A percentile compares a stretch with the other conserved stretches of the same genome.
Evolutionary conservation across 164 flowering plant species (phyloP).

Genomic region (Warburgia ugandensis): DNA sequence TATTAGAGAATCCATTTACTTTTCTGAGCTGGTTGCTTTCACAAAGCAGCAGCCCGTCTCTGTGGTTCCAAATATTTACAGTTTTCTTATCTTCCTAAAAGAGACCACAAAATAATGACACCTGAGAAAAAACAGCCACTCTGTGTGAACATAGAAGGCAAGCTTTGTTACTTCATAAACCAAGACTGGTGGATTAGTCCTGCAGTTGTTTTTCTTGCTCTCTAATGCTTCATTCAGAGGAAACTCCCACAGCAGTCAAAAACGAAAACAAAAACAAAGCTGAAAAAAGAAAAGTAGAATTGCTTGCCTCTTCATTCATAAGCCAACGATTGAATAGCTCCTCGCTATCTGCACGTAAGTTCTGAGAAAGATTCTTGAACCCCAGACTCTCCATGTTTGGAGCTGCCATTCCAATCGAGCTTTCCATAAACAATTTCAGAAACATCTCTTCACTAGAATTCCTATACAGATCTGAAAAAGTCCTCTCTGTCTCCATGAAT

Average conservation of each 20-base stretch:
- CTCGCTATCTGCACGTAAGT: conserved; percentile 57
- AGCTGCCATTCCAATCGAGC: conserved; percentile 42
- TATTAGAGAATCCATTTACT: no score
- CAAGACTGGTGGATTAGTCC: no score
- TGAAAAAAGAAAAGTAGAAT: conserved; percentile 3
- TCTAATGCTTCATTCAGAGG: neutral
- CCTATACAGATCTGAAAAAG: conserved; percentile 41
- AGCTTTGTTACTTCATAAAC: neutral
- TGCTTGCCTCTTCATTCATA: conserved; percentile 69
- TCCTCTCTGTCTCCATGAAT: conserved; percentile 43
- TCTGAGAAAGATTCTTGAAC: conserved; percentile 52
- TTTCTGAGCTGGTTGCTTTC: no score
- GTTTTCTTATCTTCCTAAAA: no score
- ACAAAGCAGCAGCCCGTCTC: no score
- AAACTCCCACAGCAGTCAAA: neutral
- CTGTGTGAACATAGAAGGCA: no score
- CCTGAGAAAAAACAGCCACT: no score
- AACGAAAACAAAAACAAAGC: neutral
- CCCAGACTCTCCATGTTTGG: conserved; percentile 73
- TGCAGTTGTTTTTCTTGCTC: no score
- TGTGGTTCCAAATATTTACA: no score
- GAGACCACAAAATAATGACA: no score
- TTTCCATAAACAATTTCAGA: conserved; percentile 56
- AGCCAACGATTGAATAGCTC: conserved; percentile 81
- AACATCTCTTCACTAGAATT: conserved; percentile 68